Evolutionary conservation across 495 filamentous ascomycete genomes (phyloP), one percentile per base, ranked within the genome.

Genomic region (Massariosphaeria phaeospora): DNA sequence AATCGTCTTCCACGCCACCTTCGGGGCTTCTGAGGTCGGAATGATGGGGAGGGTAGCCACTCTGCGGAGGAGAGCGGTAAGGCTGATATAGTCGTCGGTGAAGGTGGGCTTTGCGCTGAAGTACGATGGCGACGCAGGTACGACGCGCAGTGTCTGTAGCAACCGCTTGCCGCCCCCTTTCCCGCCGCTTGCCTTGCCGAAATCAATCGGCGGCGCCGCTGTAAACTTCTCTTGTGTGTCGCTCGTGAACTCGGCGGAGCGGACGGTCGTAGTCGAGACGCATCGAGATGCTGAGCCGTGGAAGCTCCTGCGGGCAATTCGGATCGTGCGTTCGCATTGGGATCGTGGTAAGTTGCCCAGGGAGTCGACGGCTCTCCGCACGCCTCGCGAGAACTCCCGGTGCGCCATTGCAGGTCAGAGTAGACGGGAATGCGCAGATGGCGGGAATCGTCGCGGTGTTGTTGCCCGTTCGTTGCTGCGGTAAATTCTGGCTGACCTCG

Each of bases 41-140:
- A 91, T 72, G 2, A 70, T 76, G 0, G 93, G 93, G 18, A 97
- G 81, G 6, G 78, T 71, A 35, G 81, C 75, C 67, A 91, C 82
- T 67, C 79, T 82, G 27, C 79, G 80, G 46, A 85, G 70, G 18
- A 97, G 76, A 9, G 77, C 66, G 60, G 88, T 79, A 12, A 99
- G 76, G 1, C 69, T 66, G 55, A 99, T 79, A 61, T 86, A 78
- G 66, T 85, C 79, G 70, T 99, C 93, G 72, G 84, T 91, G 76
- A 94, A 96, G 30, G 76, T 73, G 2, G 90, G 86, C 33, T 79
- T 84, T 27, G 83, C 84, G 56, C 89, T 91, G 77, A 97, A 99
- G 73, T 97, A 99, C 40, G 91, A 89, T 1, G 88, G 85, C 7
- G 93, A 96, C 0, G 79, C 76, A 15, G 93, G 93, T 30, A 95